Evolutionary conservation across 495 filamentous ascomycete genomes (phyloP).

Genomic region (Penicillium antarcticum): DNA sequence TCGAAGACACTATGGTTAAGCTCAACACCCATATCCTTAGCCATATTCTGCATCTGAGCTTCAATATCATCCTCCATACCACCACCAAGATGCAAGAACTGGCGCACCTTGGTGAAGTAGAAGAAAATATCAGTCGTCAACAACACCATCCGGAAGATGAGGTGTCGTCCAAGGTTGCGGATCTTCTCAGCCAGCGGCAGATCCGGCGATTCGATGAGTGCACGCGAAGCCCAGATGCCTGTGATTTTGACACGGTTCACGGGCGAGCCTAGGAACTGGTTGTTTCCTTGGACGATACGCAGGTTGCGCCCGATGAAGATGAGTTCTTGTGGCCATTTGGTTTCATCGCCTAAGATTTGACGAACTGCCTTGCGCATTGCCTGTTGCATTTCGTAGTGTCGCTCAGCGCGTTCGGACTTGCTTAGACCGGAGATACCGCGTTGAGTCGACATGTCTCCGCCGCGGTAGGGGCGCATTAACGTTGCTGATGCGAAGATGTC

Average conservation of each 20-base stretch:
- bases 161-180: constrained; percentile 60
- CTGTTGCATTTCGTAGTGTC: constrained; percentile 81
- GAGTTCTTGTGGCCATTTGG: constrained; percentile 88
- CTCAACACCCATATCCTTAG: constrained; percentile 88
- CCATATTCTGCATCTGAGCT: constrained; percentile 76
- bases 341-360: constrained; percentile 82
- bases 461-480: constrained; percentile 83
- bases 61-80: constrained; percentile 97
- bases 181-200: constrained; percentile 54
- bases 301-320: constrained; percentile 95
- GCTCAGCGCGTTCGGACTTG: constrained; percentile 48
- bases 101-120: constrained; percentile 71
- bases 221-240: constrained; percentile 80
- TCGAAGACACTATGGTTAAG: constrained; percentile 84
- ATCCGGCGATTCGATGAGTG: constrained; percentile 66
- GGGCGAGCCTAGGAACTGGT: constrained; percentile 83
- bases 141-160: constrained; percentile 76
- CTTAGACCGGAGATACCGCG: constrained; percentile 59
- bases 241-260: constrained; percentile 96
- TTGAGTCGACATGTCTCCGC: constrained; percentile 67
- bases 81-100: constrained; percentile 67
- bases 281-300: constrained; percentile 84
- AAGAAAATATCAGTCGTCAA: constrained; percentile 79
- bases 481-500: constrained; percentile 92
- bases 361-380: constrained; percentile 79